Evolutionary conservation across 2,329 filamentous ascomycete genomes (phyloP), one percentile per base, ranked within the genome.

Genomic region (Cytospora piceae): DNA sequence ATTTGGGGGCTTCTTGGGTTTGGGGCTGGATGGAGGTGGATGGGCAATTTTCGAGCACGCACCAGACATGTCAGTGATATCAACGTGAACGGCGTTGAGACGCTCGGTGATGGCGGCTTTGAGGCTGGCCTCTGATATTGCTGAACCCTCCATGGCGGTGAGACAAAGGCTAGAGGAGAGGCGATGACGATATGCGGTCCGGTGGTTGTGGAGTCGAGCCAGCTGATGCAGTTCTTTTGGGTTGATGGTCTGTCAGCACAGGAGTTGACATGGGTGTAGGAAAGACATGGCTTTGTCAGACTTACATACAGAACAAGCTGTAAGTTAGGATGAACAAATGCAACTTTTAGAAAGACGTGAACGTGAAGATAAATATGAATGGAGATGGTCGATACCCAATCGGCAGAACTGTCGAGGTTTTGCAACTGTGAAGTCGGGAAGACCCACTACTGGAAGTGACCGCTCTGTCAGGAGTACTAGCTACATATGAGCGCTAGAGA

Each of bases 61-160:
- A 96, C 94, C 94, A 70, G 93, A 97, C 83, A 96, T 88, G 79
- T 98, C 94, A 70, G 92, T 90, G 71, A 97, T 93, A 73, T 95
- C 89, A 69, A 97, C 93, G 79, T 96, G 87, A 32, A 84, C 83
- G 27, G 93, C 93, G 65, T 87, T 83, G 63, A 97, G 82, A 70
- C 88, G 87, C 71, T 90, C 81, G 46, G 82, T 84, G 71, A 97
- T 84, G 67, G 90, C 91, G 53, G 81, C 80, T 74, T 85, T 88
- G 63, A 98, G 83, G 58, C 83, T 85, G 46, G 88, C 87, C 67
- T 93, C 88, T 53, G 93, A 94, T 73, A 97, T 89, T 69, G 82
- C 81, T 58, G 85, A 80, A 68, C 83, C 82, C 61, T 82, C 83
- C 80, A 87, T 86, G 63, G 70, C 68, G 56, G 67, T 49, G 46